Evolutionary conservation across 2,329 filamentous ascomycete genomes (phyloP), one percentile per base, ranked within the genome.

Genomic region (Colletotrichum sidae): DNA sequence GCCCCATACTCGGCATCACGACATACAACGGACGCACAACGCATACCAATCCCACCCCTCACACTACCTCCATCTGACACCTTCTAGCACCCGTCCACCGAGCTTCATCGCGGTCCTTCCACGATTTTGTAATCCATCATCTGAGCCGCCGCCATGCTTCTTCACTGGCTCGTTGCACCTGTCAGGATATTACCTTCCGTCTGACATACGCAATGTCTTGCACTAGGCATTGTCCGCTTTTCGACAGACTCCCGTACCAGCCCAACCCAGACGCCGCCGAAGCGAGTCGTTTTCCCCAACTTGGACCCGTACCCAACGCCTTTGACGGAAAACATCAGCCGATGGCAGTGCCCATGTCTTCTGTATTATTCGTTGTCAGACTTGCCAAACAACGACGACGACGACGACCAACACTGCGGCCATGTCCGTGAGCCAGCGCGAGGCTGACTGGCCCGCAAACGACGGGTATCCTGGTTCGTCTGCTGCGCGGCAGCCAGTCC

Each of bases 1-100:
- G 50, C 46, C 46, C 46, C 55, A 44, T 38, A 51, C 55, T 35
- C 17, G 44, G 17, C 37, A 58, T 58, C 38, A 51, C 55, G 55
- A 51, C 55, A 58, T 58, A 58, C 25, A 51, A 37, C 46, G 33
- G 38, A 58, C 46, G 55, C 34, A 38, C 15, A 8, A 53, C 9
- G 10, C 55, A 58, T 39, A 17, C 33, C n/a, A 4, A 8, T 47
- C 9, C 45, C 33, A 35, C 37, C 46, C 25, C 4, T 25, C 25
- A 25, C 25, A 25, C 4, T 25, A 25, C 25, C 33, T 10, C 45
- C 17, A 15, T 44, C 49, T 58, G 55, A 51, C 46, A 58, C 39
- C 55, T 51, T 51, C 55, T 58, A 51, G 55, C 55, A 39, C 45
- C 55, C 25, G n/a, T 42, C 51, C 53, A 42, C 15, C 34, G 7